Evolutionary conservation across 768 basidiomycete genomes (phyloP), one percentile per base, ranked within the genome.

Genomic region (Sistotremastrum niveocremeum): DNA sequence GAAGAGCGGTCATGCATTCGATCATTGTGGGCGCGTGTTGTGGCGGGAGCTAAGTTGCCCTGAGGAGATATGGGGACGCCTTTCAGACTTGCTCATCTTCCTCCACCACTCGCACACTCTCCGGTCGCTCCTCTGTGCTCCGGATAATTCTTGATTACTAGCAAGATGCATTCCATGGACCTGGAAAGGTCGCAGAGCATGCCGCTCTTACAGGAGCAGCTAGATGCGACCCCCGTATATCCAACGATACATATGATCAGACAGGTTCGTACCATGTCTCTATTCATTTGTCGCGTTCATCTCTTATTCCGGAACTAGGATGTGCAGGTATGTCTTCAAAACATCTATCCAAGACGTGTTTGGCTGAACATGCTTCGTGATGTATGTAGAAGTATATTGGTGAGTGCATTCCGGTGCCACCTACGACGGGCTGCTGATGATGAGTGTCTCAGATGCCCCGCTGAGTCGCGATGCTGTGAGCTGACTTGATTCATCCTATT

Each of bases 181-280:
- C 2, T 20, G 20, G 20, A 20, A 20, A 20, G 20, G 20, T 20
- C 20, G 20, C 20, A 20, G 20, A 20, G 20, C 20, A 20, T 20
- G 20, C 20, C 20, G 20, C 20, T 20, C 20, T 20, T 20, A 20
- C 20, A 20, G 20, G 20, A 20, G 20, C 20, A 20, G 20, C 20
- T 77, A 40, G 75, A 76, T 35, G 55, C 61, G 37, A 82, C 77
- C 0, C 63, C 69, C 30, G 84, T 89, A 1, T 90, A 84, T 59
- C 87, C 88, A 5, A 64, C 86, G 43, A 84, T 93, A 36, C 85
- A 87, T 50, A 72, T 79, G 62, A 84, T 90, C 52, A 66, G 81
- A 62, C 61, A 64, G 43, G 82, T 81, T 50, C 44, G 76, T 66
- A 39, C 1, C 20, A 36, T 37, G 29, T 45, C 6, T 9, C 46